Conservation (phyloP, 257 asterid species). For the Jacaranda mimosifolia region DNA sequence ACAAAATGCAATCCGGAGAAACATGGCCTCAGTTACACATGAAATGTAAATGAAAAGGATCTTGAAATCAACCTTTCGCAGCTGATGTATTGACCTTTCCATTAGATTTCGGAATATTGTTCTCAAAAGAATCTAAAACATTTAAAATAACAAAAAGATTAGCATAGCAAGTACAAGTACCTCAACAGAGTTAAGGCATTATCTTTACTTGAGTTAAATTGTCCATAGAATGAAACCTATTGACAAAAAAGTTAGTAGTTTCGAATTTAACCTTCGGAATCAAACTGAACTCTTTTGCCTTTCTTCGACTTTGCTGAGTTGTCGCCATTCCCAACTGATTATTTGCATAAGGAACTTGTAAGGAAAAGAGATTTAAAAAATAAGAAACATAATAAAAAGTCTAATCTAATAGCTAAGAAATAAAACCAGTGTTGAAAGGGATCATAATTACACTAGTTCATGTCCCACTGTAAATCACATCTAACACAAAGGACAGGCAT, state of each 20-base stretch:
- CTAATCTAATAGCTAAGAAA: not conserved
- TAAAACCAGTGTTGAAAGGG: conserved; percentile 18
- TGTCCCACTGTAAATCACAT: not conserved
- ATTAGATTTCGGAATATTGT: conserved; percentile 46
- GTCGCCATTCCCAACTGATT: conserved; percentile 60
- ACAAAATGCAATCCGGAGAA: conserved; percentile 25
- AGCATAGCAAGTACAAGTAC: conserved; percentile 16
- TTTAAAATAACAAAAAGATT: conserved; percentile 29
- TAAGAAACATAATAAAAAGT: not conserved
- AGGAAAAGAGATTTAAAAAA: not conserved
- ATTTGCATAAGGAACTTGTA: conserved; percentile 37
- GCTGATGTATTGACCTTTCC: conserved; percentile 52
- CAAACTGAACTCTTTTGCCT: conserved; percentile 78
- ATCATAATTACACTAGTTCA: not conserved
- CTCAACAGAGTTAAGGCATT: conserved; percentile 21
- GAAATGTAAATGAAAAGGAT: conserved; percentile 20
- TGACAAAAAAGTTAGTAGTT: not conserved
- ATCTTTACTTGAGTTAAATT: not conserved
- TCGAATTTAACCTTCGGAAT: conserved; percentile 57
- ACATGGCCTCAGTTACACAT: conserved; percentile 29
- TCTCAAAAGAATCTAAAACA: conserved; percentile 50
- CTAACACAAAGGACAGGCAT: not conserved
- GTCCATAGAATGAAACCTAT: not conserved
- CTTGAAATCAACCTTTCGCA: conserved; percentile 48
- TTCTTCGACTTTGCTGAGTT: conserved; percentile 55